These are phyloP conservation scores for Boletus tomentosulus DNA, from an alignment of 768 basidiomycete genomes.

Conservation along the genomic window DNA sequence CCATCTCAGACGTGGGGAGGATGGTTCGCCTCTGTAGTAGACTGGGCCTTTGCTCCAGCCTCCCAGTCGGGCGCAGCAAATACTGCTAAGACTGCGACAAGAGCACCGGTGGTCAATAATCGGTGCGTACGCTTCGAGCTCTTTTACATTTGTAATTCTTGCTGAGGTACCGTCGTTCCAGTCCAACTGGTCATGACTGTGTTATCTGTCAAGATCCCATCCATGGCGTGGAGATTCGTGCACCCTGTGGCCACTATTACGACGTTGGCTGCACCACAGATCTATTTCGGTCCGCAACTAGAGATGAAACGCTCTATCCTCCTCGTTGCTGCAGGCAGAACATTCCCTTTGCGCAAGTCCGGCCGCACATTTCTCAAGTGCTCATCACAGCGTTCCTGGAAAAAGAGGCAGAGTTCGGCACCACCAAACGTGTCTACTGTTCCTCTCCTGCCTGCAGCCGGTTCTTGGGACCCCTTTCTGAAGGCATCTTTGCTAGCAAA, in stretches of 20 bases:
- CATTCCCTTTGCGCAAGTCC: slow-evolving; percentile 28
- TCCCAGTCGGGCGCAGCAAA: not conserved
- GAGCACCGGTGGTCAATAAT: not conserved
- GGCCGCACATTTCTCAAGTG: slow-evolving; percentile 18
- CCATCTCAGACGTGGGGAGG: slow-evolving; percentile 16
- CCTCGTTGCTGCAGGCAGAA: slow-evolving; percentile 36
- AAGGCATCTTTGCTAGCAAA: slow-evolving; percentile 19
- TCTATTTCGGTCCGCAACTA: slow-evolving; percentile 32
- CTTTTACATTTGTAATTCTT: not conserved
- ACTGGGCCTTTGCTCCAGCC: not conserved
- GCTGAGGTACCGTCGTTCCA: not conserved
- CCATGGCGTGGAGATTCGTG: slow-evolving; percentile 20
- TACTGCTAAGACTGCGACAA: not conserved
- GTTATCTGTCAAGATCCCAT: slow-evolving; percentile 35
- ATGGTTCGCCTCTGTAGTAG: slow-evolving; percentile 19
- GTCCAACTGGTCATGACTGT: slow-evolving; percentile 26
- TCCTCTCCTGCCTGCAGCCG: slow-evolving; percentile 31
- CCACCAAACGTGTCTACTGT: slow-evolving; percentile 38
- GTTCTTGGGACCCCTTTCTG: slow-evolving; percentile 33
- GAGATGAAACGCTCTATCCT: slow-evolving; percentile 39
- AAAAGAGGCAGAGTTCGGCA: slow-evolving; percentile 30
- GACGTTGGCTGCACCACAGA: slow-evolving; percentile 31
- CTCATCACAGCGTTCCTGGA: slow-evolving; percentile 20
- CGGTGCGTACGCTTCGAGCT: not conserved
- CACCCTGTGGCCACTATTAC: slow-evolving; percentile 35